phyloP scores from a whole-genome alignment of 2,329 filamentous ascomycete genomes.

The Intubia oerlemansii region DNA sequence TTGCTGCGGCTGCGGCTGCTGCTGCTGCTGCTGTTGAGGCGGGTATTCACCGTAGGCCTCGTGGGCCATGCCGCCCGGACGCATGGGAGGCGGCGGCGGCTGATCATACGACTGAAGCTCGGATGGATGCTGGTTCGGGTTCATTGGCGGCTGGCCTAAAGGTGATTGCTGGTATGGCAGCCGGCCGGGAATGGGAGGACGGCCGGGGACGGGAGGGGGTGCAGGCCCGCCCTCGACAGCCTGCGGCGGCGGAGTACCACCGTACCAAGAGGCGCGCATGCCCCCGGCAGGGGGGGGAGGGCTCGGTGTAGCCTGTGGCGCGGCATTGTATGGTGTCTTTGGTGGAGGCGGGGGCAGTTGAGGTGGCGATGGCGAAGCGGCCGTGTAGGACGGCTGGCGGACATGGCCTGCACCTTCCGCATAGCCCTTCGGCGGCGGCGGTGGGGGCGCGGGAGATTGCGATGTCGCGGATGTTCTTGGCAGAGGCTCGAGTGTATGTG shows the following conservation, averaged over 20 bases:
- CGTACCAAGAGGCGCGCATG: conserved; percentile 5
- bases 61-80: too few species aligned
- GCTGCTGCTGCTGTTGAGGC: conserved; percentile 1
- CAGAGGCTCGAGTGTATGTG: too few species aligned
- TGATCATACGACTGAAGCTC: too few species aligned
- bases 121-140: conserved; percentile 6
- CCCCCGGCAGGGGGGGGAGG: conserved; percentile 1
- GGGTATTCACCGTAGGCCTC: too few species aligned
- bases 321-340: background rate
- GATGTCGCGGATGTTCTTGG: too few species aligned
- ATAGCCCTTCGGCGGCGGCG: conserved; percentile 32
- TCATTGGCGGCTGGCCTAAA: conserved; percentile 10
- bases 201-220: background rate
- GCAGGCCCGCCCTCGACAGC: conserved; percentile 3
- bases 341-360: conserved; percentile 6
- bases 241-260: conserved; percentile 3
- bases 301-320: conserved; percentile 1
- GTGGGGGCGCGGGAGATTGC: conserved; percentile 23
- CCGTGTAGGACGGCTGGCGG: too few species aligned
- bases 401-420: too few species aligned
- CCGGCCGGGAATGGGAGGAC: conserved; percentile 6
- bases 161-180: conserved; percentile 8
- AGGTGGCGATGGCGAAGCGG: conserved; percentile 5
- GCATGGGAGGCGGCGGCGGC: too few species aligned
- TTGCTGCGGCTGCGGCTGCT: too few species aligned